Base-by-base conservation (phyloP, 2,329 filamentous ascomycete species). In the Chrysosporium queenslandicum region DNA sequence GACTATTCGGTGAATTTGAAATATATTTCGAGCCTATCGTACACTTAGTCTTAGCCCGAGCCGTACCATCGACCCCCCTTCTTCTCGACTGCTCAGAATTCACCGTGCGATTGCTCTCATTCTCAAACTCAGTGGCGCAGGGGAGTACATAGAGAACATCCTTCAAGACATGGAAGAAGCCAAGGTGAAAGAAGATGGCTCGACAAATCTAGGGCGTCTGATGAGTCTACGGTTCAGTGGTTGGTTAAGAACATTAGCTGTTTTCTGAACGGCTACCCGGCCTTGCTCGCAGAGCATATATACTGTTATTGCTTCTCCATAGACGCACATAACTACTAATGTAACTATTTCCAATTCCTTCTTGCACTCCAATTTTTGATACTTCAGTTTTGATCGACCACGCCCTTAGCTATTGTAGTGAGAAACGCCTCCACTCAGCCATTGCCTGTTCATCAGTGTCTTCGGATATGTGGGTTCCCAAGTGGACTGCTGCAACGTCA, bases 51-150 rank as follows among this genome's bases (percentile, higher is more conserved):
- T 66, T 8, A 66, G 55, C 40, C 46, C 56, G 14, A 53, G 57
- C 61, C 59, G 60, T 42, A 68, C 64, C 16, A 62, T 63, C 55
- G 63, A 67, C 56, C 64, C 63, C 43, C 63, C 63, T 51, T 60
- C 60, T 55, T 52, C 55, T 48, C 54, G 56, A 41, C 59, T 63
- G 56, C 61, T 63, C 16, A 53, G 30, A 25, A 52, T 65, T 51
- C 61, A 65, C 51, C 46, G 53, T 47, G 60, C 61, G n/a, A 63
- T 65, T 53, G 55, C 60, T 32, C 54, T 49, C 55, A 64, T 65
- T 45, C 53, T 65, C 23, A 56, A 62, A 42, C 53, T 62, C 9
- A 60, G 60, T 45, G 59, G 50, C 25, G 59, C 58, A 20, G 34
- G 8, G 9, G 34, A 37, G 14, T 37, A 37, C 14, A 37, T 37